These are phyloP conservation scores for Purpureocillium lavendulum DNA, from an alignment of 2,329 filamentous ascomycete species.

Conservation along the genomic window DNA sequence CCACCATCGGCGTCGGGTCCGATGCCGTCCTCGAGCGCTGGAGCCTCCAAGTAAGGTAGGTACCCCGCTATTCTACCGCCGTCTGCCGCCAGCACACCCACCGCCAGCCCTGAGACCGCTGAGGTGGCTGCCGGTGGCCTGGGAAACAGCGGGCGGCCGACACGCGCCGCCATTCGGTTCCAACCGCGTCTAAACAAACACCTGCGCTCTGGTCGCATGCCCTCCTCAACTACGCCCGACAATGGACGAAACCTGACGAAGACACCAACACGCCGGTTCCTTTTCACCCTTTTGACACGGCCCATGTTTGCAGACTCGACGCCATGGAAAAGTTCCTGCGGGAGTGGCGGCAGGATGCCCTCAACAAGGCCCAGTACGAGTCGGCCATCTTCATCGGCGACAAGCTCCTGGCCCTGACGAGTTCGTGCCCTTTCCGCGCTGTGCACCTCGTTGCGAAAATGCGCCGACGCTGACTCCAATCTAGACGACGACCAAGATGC, in stretches of 20 bases:
- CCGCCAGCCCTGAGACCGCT: too few relatives aligned
- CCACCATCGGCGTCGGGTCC: too few relatives aligned
- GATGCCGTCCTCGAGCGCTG: too few relatives aligned
- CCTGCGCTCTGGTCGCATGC: not conserved
- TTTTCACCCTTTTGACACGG: not conserved
- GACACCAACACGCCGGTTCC: too few relatives aligned
- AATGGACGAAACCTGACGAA: not conserved
- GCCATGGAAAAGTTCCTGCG: slow-evolving; percentile 90
- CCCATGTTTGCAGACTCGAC: not conserved
- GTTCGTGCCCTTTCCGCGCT: slow-evolving; percentile 42
- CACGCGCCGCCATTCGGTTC: too few relatives aligned
- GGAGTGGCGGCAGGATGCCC: slow-evolving; percentile 89
- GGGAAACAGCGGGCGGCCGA: too few relatives aligned
- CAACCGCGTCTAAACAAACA: too few relatives aligned
- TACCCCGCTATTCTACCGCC: slow-evolving; percentile 4
- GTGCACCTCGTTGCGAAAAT: not conserved
- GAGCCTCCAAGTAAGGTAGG: not conserved
- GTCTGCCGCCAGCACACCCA: too few relatives aligned
- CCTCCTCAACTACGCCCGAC: not conserved
- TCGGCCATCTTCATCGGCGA: slow-evolving; percentile 95
- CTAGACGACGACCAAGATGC: slow-evolving; percentile 87
- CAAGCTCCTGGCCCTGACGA: slow-evolving; percentile 89
- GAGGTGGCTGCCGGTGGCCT: too few relatives aligned
- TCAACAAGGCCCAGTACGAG: slow-evolving; percentile 94
- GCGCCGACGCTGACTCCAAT: not conserved